phyloP scores from a whole-genome alignment of 768 basidiomycete species.

The Coprinopsis sp. region DNA sequence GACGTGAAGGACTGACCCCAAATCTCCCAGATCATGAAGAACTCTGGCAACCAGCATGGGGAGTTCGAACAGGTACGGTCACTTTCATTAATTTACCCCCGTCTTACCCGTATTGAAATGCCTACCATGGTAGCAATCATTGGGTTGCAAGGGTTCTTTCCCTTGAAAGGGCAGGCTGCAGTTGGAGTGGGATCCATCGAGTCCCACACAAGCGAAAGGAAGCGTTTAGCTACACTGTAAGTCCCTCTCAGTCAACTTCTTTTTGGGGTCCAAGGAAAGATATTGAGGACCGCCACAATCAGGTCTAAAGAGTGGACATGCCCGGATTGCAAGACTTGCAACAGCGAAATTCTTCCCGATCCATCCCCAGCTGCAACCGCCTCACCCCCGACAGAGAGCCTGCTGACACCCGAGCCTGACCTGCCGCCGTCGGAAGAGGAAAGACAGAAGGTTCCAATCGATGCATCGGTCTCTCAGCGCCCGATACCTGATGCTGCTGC shows the following conservation, averaged over 20 bases:
- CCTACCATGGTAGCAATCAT: conserved; percentile 57
- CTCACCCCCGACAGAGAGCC: conserved; percentile 6
- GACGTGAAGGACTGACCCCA: conserved; percentile 3
- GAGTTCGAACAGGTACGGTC: conserved; percentile 80
- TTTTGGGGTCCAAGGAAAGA: not conserved
- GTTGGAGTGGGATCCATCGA: conserved; percentile 87
- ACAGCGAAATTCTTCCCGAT: conserved; percentile 50
- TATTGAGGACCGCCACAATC: too few species aligned
- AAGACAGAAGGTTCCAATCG: not conserved
- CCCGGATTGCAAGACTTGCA: conserved; percentile 64
- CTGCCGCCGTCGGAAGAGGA: too few species aligned
- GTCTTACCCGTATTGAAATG: not conserved
- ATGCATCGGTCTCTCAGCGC: conserved; percentile 6
- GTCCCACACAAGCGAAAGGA: conserved; percentile 68
- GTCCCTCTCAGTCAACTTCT: conserved; percentile 22
- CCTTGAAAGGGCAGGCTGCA: conserved; percentile 81
- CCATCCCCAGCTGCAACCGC: not conserved
- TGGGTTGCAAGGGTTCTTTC: conserved; percentile 86
- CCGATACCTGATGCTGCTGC: not conserved
- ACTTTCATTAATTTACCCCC: not conserved
- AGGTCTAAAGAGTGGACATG: conserved; percentile 84
- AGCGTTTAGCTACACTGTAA: conserved; percentile 71
- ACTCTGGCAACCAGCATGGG: conserved; percentile 98
- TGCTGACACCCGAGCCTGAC: not conserved
- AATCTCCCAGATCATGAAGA: conserved; percentile 78